Base-by-base conservation (phyloP, 257 asterid species). In the Nicotiana paniculata region DNA sequence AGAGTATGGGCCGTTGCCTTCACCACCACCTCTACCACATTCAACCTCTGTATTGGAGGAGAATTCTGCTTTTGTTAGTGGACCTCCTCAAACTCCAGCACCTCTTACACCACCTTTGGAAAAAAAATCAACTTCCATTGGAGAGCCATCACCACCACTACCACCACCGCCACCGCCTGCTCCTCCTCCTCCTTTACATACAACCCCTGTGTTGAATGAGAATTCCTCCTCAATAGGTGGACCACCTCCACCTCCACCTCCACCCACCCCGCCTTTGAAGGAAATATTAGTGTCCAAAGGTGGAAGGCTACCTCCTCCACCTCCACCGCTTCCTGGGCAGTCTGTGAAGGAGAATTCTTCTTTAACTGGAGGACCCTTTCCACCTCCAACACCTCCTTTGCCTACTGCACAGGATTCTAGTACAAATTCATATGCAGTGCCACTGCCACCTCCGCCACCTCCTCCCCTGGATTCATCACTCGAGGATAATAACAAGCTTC, bases 391-490 rank as follows among this genome's bases (percentile, higher is more conserved):
- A 4, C 81, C 81, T 55, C 81, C 81, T 58, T 61, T 80, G 12
- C 84, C 59, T 21, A 7, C 32, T 59, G 74, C 81, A 39, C 51
- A 28, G 11, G 75, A 72, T 43, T 43, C 76, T 57, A 61, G 32
- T 7, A 46, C 78, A 76, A 67, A 82, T 70, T 80, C 84, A 89
- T 80, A 85, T 64, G 85, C 82, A 82, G 68, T 70, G 28, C 54
- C 81, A 82, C 61, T 70, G 28, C 39, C 82, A 13, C 77, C 81
- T 66, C 90, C 93, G 7, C 69, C 86, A 72, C 64, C 65, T 75
- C 90, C 82, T 61, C 72, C 79, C 21, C 9, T 48, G 58, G 64
- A 33, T 64, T 65, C 79, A 48, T 48, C 79, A 21, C 85, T 64
- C 66, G 24, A 77, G 59, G 69, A 63, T 74, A 48, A 48, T 74